Base-by-base conservation (phyloP, 768 basidiomycete genomes). In the Fistulinella prunicolor region DNA sequence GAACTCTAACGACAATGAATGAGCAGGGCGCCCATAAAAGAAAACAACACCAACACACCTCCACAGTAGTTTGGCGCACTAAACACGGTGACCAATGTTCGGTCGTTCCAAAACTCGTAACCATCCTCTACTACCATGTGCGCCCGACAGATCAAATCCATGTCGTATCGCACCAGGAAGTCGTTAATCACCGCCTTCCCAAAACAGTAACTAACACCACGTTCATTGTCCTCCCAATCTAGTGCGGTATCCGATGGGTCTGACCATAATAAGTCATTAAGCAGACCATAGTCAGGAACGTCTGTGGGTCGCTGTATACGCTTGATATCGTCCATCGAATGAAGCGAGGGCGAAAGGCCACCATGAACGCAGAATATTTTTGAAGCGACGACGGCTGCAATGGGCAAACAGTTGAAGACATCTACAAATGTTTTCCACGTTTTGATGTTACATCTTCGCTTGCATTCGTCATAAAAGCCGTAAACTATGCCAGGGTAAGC, bases 81-180 rank as follows among this genome's bases (percentile, higher is more conserved):
- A 71, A 99, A 99, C 46, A 99, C 94, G 1, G 96, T 99, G 44
- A 99, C 96, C 57, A 99, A 72, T 40, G 96, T 97, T 57, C 96
- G 82, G 62, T 99, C 96, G 60, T 98, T 97, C 91, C 96, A 99
- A 65, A 99, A 99, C 73, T 99, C 96, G 64, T 98, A 97, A 8
- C 95, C 95, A 62, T 94, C 92, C 67, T 99, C 96, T 53, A 99
- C 96, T 38, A 99, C 96, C 96, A 98, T 98, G 71, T 99, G 96
- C 42, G 96, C 96, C 42, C 96, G 86, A 74, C 96, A 98, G 71
- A 99, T 98, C 54, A 99, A 78, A 70, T 99, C 95, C 89, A 99
- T 97, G 69, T 99, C 95, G 64, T 94, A 94, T 54, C 88, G 83
- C 55, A 86, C 83, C 47, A 98, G 73, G 75, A 98, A 97, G 55